Percentiles rank a stretch among this genome's conserved stretches.
Conservation (phyloP, 805 yeast species). For the Wickerhamiella dianesei region DNA sequence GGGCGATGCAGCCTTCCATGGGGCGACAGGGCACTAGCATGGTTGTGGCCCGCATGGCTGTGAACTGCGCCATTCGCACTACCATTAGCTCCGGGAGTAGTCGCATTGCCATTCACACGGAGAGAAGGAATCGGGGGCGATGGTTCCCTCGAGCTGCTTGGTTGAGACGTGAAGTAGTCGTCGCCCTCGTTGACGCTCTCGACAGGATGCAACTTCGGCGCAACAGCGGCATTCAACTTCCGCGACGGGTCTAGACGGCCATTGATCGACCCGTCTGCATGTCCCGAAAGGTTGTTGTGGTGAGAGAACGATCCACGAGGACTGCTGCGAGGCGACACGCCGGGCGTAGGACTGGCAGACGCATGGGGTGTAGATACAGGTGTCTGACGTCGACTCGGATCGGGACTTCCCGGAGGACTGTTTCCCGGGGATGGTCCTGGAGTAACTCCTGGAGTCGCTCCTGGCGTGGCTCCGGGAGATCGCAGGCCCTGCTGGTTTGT, state of each 20-base stretch:
- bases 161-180: neutral
- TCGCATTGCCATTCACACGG: neutral
- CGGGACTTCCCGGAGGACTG: neutral
- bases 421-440: neutral
- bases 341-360: neutral
- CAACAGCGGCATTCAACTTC: neutral
- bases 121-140: neutral
- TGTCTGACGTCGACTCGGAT: neutral
- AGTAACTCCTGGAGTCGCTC: neutral
- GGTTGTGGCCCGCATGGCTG: no score
- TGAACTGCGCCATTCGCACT: neutral
- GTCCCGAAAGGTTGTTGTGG: neutral
- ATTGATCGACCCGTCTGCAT: neutral
- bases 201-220: neutral
- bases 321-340: neutral
- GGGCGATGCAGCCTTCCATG: no score
- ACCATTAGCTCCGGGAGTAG: neutral
- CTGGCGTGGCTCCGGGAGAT: neutral
- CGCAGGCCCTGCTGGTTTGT: conserved; percentile 5
- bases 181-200: neutral
- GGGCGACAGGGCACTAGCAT: no score
- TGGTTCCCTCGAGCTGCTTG: neutral
- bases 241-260: neutral
- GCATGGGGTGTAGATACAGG: neutral
- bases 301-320: neutral